Evolutionary conservation across 768 basidiomycete genomes (phyloP), one percentile per base, ranked within the genome.

Genomic region (Boletus sensibilis): DNA sequence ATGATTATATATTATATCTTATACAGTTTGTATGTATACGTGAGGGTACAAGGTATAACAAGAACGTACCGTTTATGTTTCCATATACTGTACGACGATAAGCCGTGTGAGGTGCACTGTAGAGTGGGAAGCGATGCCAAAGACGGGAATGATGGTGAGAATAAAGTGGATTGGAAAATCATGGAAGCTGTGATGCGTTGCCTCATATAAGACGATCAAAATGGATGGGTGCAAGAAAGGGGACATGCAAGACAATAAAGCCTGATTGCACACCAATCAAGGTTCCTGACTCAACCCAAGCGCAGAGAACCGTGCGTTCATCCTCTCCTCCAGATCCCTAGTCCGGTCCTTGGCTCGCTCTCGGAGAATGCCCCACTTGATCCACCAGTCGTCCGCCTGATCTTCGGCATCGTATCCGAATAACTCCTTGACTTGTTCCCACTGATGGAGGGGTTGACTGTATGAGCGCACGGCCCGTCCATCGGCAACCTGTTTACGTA

Each of bases 301-400:
- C 39, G 23, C 10, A 31, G n/a, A 9, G 41, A 57, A 55, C 12
- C 42, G 52, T 14, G 57, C 21, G 8, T 47, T 53, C 59, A 67
- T 59, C 49, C 50, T 51, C 40, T 58, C 60, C 3, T 64, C 62
- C 55, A 63, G 25, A 43, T 63, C 61, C 49, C 25, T 58, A 12
- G 47, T 56, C 13, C 69, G 64, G 41, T 59, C 59, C 47, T 62
- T 65, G 55, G 75, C 74, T 27, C 74, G 61, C 63, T 81, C 73
- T 43, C 72, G 71, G 55, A 82, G 71, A 18, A 74, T 55, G 9
- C 82, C 82, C 82, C 81, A 83, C 37, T 79, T 81, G 12, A 79
- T 75, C 83, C 83, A 87, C 83, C 83, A 86, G 62, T 85, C 82
- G 37, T 83, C 83, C 23, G 81, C 85, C 47, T 77, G 74, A 44